These are phyloP conservation scores for Exophiala spinifera DNA, from an alignment of 2,329 filamentous ascomycete genomes.

Conservation along the genomic window DNA sequence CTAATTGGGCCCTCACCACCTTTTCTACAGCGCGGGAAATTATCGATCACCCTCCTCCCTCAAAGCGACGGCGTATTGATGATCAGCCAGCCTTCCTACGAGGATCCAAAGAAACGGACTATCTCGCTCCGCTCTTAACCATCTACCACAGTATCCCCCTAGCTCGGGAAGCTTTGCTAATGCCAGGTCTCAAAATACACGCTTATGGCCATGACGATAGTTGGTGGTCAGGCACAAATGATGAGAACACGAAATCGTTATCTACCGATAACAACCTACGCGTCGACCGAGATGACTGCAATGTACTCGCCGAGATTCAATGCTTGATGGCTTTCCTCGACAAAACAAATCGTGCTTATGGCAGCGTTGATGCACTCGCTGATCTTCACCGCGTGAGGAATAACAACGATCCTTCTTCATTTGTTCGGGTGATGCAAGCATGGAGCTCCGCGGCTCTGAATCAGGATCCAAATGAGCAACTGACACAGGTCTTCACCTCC, in stretches of 20 bases:
- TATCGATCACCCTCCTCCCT: constrained; percentile 52
- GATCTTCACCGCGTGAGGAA: constrained; percentile 39
- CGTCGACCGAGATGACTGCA: constrained; percentile 36
- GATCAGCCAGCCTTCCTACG: constrained; percentile 58
- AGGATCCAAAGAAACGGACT: constrained; percentile 51
- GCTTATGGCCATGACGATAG: constrained; percentile 56
- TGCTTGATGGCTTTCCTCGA: constrained; percentile 62
- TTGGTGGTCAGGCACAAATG: constrained; percentile 61
- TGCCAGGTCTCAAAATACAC: constrained; percentile 42
- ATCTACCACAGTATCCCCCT: constrained; percentile 62
- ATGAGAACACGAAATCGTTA: constrained; percentile 51
- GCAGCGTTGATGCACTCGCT: constrained; percentile 52
- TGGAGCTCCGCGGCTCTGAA: constrained; percentile 49
- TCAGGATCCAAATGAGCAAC: constrained; percentile 40
- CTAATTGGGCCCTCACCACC: constrained; percentile 55
- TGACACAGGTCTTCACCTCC: constrained; percentile 48
- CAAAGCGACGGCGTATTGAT: constrained; percentile 47
- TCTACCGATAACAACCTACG: constrained; percentile 38
- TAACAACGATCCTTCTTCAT: constrained; percentile 32
- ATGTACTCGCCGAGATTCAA: constrained; percentile 57
- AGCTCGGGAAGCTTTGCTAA: constrained; percentile 55
- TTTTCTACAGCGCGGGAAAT: constrained; percentile 50
- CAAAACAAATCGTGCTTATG: constrained; percentile 56
- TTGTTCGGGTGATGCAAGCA: constrained; percentile 47
- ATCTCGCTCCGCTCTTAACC: constrained; percentile 57